Evolutionary conservation across 257 asterid genomes (phyloP).

Genomic region (Plantago ovata): DNA sequence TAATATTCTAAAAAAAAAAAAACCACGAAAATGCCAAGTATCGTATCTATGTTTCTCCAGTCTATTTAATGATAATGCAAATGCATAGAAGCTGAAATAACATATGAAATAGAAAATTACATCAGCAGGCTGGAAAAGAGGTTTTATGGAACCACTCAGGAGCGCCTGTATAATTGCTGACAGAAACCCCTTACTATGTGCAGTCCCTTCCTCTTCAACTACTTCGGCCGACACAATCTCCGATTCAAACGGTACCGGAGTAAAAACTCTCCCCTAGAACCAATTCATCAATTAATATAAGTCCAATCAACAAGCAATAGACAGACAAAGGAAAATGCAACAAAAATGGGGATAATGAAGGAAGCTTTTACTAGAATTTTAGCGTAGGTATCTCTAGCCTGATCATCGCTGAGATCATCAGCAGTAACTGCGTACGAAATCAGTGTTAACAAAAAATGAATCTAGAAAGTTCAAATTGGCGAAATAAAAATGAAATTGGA

Average conservation of each 20-base stretch:
- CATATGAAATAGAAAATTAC: slow-evolving; percentile 31
- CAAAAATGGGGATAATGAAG: slow-evolving; percentile 3
- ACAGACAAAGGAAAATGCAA: background rate
- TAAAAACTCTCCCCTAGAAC: slow-evolving; percentile 75
- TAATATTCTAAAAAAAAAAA: background rate
- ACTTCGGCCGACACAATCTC: slow-evolving; percentile 30
- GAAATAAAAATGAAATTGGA: background rate
- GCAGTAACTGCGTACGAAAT: slow-evolving; percentile 54
- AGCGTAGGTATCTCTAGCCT: slow-evolving; percentile 68
- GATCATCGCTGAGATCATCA: slow-evolving; percentile 66
- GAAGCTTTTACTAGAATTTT: slow-evolving; percentile 49
- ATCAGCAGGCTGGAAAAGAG: slow-evolving; percentile 54
- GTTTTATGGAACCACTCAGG: slow-evolving; percentile 45
- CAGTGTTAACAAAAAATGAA: background rate
- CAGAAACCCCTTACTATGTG: slow-evolving; percentile 34
- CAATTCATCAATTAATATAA: background rate
- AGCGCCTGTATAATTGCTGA: slow-evolving; percentile 41
- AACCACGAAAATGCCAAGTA: too few species aligned
- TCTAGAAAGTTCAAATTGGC: background rate
- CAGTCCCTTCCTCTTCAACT: slow-evolving; percentile 37
- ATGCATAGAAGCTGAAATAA: too few species aligned
- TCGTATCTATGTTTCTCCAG: too few species aligned
- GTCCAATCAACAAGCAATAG: slow-evolving; percentile 1
- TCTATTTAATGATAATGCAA: too few species aligned
- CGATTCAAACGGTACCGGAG: slow-evolving; percentile 61